Evolutionary conservation across 768 basidiomycete genomes (phyloP).

Genomic region (Auriculariales sp.): DNA sequence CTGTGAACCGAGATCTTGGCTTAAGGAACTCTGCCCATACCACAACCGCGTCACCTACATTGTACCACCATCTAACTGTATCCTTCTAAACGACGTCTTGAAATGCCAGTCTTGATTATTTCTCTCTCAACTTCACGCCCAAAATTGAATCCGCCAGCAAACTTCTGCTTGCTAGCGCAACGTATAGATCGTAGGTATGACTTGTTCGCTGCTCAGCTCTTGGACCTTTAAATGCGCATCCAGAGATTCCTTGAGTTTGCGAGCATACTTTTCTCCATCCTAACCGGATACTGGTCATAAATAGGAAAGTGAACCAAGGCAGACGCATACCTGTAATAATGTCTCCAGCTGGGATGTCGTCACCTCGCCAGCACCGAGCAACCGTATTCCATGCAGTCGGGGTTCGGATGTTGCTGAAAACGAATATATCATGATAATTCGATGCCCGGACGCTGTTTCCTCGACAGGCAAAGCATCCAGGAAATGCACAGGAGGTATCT

Average conservation of each 20-base stretch:
- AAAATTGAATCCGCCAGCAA: neutral
- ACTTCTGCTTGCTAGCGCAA: neutral
- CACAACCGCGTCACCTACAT: no score
- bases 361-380: constrained; percentile 50
- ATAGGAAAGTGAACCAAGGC: neutral
- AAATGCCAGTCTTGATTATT: neutral
- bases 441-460: constrained; percentile 49
- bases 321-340: constrained; percentile 36
- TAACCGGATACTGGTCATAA: constrained; percentile 14
- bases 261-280: constrained; percentile 55
- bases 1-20: neutral
- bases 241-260: constrained; percentile 37
- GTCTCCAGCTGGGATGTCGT: constrained; percentile 30
- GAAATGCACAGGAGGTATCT: constrained; percentile 49
- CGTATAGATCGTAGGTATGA: neutral
- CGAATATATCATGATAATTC: constrained; percentile 50
- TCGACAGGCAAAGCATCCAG: constrained; percentile 63
- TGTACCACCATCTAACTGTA: no score
- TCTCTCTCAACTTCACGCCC: neutral
- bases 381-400: constrained; percentile 44
- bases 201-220: neutral
- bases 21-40: no score
- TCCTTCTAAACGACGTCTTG: neutral
- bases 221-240: constrained; percentile 19
- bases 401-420: constrained; percentile 27